Base-by-base conservation (phyloP, 2,329 filamentous ascomycete species). In the Fusarium chuoi region DNA sequence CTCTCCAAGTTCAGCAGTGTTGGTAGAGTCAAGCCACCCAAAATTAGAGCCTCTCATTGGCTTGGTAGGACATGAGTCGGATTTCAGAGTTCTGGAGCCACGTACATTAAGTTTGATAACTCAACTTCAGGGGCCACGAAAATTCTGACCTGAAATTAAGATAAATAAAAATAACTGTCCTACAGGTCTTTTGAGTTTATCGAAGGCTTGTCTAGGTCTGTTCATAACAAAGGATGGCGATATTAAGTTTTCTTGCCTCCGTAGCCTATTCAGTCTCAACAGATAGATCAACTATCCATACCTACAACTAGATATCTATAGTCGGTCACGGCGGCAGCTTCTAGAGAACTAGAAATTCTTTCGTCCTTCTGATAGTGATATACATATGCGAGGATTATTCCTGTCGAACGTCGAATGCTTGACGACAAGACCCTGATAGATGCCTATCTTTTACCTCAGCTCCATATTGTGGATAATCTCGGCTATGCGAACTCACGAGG, bases 261-360 rank as follows among this genome's bases (percentile, higher is more conserved):
- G 5, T 8, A 9, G 7, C n/a, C 13, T 13, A 15, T 26, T 39
- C 2, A n/a, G 14, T 10, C 7, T 38, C 35, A 54, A 22, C 7
- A 4, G 4, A 39, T 28, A 17, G 20, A 36, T 22, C 9, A 2
- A 52, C 17, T 20, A 20, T 20, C 17, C 24, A 26, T 6, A 26
- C 33, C 33, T 33, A 33, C n/a, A 36, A 9, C n/a, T 36, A 26
- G 13, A 8, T 36, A 26, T 36, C 6, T 24, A 20, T 5, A 52
- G 17, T 52, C 18, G 5, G 36, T 5, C n/a, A 15, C 7, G 17
- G 24, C 22, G 17, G 3, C 20, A 36, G 6, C 6, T 11, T 26
- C 6, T 6, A 1, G n/a, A 8, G 22, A 15, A 20, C 13, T 12
- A 8, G 9, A 13, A 4, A 3, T 4, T 5, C 35, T 33, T 24